A percentile compares a stretch with the other conserved stretches of the same genome.
These are phyloP conservation scores for Sphagnurus paluster DNA, from an alignment of 1,284 basidiomycete genomes.

Conservation along the genomic window DNA sequence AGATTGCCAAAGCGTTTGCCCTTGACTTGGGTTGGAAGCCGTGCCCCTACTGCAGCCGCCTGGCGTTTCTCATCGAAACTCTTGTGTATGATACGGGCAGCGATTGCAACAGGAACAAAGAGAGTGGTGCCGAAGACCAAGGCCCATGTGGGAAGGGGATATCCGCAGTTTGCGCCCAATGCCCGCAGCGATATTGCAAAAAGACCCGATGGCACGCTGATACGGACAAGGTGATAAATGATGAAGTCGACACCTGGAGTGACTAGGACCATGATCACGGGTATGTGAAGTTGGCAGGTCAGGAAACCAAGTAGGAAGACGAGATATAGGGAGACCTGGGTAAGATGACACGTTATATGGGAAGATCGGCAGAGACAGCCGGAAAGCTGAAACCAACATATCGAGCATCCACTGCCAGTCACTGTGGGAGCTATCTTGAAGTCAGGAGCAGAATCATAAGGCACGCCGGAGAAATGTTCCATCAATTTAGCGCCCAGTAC, in stretches of 20 bases:
- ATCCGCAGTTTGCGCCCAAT: conserved; percentile 7
- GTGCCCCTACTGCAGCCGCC: conserved; percentile 25
- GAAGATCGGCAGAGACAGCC: too few relatives aligned
- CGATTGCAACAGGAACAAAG: conserved; percentile 18
- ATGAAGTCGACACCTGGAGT: conserved; percentile 24
- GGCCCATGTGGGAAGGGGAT: conserved; percentile 21
- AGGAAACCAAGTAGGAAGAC: neutral
- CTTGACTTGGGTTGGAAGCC: conserved; percentile 19
- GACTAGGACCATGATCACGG: conserved; percentile 8
- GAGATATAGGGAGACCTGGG: too few relatives aligned
- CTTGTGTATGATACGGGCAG: conserved; percentile 18
- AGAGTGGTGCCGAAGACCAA: conserved; percentile 15
- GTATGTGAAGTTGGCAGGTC: too few relatives aligned
- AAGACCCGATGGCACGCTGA: conserved; percentile 12
- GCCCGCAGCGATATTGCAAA: conserved; percentile 12
- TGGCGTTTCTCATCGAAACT: conserved; percentile 16
- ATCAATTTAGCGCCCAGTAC: too few relatives aligned
- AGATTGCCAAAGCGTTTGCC: conserved; percentile 25
- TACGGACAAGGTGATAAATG: conserved; percentile 5
- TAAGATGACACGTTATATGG: neutral
- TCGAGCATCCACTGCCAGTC: too few relatives aligned
- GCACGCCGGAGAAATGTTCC: too few relatives aligned
- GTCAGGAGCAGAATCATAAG: too few relatives aligned
- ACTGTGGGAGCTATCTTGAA: too few relatives aligned
- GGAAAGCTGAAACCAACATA: too few relatives aligned